Percentiles rank a stretch among this genome's conserved stretches.
Evolutionary conservation across 306 rosid species (phyloP).

Genomic region (Phaseolus lunatus): DNA sequence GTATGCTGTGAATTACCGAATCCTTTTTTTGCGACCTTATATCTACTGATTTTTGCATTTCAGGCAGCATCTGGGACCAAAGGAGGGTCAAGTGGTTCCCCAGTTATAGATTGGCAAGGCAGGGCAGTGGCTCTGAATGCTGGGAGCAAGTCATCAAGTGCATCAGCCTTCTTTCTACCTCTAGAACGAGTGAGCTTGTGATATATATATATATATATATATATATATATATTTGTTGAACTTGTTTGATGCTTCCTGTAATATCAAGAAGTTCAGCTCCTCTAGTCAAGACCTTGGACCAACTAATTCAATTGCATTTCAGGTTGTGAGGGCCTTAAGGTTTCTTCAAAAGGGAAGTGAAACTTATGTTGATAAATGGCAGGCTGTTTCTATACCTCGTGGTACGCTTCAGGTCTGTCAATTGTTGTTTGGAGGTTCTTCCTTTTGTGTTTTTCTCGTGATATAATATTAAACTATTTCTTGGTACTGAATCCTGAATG

Average conservation of each 20-base stretch:
- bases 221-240: constrained; percentile 33
- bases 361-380: constrained; percentile 73
- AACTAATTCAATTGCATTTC: constrained; percentile 45
- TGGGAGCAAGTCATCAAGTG: constrained; percentile 96
- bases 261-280: constrained; percentile 39
- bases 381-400: constrained; percentile 85
- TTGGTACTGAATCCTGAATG: constrained; percentile 5
- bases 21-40: constrained; percentile 37
- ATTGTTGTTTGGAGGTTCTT: constrained; percentile 38
- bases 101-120: constrained; percentile 95
- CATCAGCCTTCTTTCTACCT: constrained; percentile 94
- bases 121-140: constrained; percentile 97
- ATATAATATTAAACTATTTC: constrained; percentile 10
- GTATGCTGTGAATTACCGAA: no score
- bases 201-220: no score
- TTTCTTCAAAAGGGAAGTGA: constrained; percentile 76
- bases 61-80: constrained; percentile 99
- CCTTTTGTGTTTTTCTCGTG: constrained; percentile 14
- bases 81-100: constrained; percentile 99
- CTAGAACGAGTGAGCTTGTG: constrained; percentile 79
- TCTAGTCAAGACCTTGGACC: constrained; percentile 37
- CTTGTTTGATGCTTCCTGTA: constrained; percentile 38
- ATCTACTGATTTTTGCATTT: constrained; percentile 42
- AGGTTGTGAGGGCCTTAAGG: constrained; percentile 94
- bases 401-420: constrained; percentile 98